A percentile compares a stretch with the other conserved stretches of the same genome.
Conservation (phyloP, 2,329 filamentous ascomycete genomes). For the Nigrospora osmanthi region DNA sequence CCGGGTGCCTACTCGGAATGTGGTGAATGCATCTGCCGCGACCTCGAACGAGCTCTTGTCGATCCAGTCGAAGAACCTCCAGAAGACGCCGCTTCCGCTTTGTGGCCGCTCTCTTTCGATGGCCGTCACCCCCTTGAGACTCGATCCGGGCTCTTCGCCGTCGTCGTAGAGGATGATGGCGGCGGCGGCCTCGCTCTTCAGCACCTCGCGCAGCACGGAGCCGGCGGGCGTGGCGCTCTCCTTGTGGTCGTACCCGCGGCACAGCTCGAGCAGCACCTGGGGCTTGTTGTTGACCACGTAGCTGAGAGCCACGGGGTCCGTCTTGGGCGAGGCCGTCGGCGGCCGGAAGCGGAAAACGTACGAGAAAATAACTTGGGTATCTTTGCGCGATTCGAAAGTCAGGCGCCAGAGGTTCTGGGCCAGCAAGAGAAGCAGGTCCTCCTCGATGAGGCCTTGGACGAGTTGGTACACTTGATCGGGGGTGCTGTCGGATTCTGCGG, state of each 20-base stretch:
- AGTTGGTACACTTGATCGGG: constrained; percentile 85
- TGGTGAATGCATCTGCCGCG: constrained; percentile 94
- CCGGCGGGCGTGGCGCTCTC: constrained; percentile 90
- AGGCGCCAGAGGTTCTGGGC: constrained; percentile 76
- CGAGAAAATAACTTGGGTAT: constrained; percentile 91
- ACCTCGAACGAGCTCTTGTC: constrained; percentile 95
- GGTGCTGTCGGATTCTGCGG: constrained; percentile 70
- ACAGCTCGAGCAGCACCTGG: constrained; percentile 81
- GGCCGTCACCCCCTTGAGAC: constrained; percentile 65
- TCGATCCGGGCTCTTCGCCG: constrained; percentile 61
- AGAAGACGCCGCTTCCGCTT: constrained; percentile 80
- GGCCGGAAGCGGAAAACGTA: constrained; percentile 88
- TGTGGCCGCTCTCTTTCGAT: constrained; percentile 72
- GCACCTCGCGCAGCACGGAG: constrained; percentile 77
- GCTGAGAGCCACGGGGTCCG: constrained; percentile 76
- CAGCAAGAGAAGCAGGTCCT: constrained; percentile 80
- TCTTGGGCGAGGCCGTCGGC: constrained; percentile 54
- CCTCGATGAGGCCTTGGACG: constrained; percentile 75
- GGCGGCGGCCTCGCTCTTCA: constrained; percentile 84
- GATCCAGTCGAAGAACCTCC: constrained; percentile 96
- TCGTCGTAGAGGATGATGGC: constrained; percentile 92
- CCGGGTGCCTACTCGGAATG: constrained; percentile 65
- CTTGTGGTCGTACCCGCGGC: constrained; percentile 80
- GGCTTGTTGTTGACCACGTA: constrained; percentile 83
- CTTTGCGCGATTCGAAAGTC: constrained; percentile 93